Evolutionary conservation across 805 yeast genomes (phyloP).

Genomic region (Kodamaea neixiangensis): DNA sequence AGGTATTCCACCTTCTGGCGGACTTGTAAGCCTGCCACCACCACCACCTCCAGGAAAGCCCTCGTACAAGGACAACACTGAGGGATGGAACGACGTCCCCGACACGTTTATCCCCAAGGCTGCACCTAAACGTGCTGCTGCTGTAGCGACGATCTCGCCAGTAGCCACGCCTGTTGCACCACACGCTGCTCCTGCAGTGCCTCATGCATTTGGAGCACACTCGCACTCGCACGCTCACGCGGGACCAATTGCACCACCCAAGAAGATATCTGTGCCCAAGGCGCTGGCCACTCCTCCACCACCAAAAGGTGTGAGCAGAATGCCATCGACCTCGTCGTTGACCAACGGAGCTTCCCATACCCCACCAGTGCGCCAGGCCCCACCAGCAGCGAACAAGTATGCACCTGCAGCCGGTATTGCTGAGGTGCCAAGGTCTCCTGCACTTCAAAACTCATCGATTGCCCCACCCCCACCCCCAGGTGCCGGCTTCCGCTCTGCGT

Average conservation of each 20-base stretch:
- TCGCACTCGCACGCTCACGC: slow-evolving; percentile 1
- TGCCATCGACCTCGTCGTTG: slow-evolving; percentile 18
- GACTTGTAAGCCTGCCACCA: slow-evolving; percentile 24
- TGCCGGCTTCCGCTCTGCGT: background rate
- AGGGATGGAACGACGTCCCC: slow-evolving; percentile 76
- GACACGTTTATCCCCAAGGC: slow-evolving; percentile 46
- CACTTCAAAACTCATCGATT: slow-evolving; percentile 21
- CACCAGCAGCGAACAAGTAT: slow-evolving; percentile 33
- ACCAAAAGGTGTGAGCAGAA: slow-evolving; percentile 29
- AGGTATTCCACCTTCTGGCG: slow-evolving; percentile 11
- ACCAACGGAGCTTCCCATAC: slow-evolving; percentile 14
- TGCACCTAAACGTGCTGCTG: slow-evolving; percentile 46
- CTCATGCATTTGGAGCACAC: background rate
- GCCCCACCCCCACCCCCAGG: slow-evolving; percentile 17
- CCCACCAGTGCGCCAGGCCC: slow-evolving; percentile 21
- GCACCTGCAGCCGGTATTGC: slow-evolving; percentile 23
- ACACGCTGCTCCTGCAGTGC: slow-evolving; percentile 8
- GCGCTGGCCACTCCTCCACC: slow-evolving; percentile 23
- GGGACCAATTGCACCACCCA: slow-evolving; percentile 21
- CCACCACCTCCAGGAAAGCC: slow-evolving; percentile 24
- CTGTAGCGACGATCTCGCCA: slow-evolving; percentile 35
- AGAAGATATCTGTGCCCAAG: slow-evolving; percentile 26
- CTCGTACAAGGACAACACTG: slow-evolving; percentile 48
- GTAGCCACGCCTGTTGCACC: slow-evolving; percentile 24
- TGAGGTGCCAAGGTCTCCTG: slow-evolving; percentile 12